A percentile compares a stretch with the other conserved stretches of the same genome.
These are phyloP conservation scores for Fomitopsis pinicola DNA, from an alignment of 1,284 basidiomycete genomes.

Conservation along the genomic window DNA sequence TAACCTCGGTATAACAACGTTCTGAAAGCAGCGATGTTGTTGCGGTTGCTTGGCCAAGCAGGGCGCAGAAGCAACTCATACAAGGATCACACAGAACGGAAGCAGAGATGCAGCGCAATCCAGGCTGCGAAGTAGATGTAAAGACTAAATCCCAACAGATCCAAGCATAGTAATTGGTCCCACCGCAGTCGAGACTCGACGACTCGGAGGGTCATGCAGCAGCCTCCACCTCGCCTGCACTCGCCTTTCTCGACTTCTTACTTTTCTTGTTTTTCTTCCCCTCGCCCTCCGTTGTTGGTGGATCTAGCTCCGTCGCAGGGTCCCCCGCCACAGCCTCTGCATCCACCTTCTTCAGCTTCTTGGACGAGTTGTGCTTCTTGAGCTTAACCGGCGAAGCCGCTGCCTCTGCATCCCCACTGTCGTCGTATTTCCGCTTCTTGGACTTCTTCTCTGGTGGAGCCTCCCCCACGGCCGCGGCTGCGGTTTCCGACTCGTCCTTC, in stretches of 20 bases:
- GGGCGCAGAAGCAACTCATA: background rate
- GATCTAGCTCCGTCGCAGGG: constrained; percentile 13
- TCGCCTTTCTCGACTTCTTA: constrained; percentile 29
- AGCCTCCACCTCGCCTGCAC: constrained; percentile 15
- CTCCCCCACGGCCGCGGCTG: constrained; percentile 1
- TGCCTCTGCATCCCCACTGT: background rate
- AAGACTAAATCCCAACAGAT: background rate
- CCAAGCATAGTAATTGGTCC: background rate
- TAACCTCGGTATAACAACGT: constrained; percentile 4
- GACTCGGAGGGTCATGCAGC: background rate
- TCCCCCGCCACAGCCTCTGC: constrained; percentile 5
- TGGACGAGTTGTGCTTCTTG: background rate
- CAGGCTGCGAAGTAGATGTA: background rate
- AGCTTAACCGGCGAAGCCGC: background rate
- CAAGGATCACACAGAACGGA: background rate
- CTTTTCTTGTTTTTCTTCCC: constrained; percentile 21
- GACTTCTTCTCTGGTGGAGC: constrained; percentile 12
- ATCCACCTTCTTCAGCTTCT: constrained; percentile 1
- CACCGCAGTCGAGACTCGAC: background rate
- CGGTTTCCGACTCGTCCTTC: constrained; percentile 18
- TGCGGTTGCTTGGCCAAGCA: too few relatives aligned
- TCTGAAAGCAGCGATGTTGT: background rate
- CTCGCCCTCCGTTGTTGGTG: constrained; percentile 2
- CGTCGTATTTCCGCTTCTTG: constrained; percentile 14
- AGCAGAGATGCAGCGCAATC: background rate